A percentile compares a stretch with the other conserved stretches of the same genome.
phyloP scores from a whole-genome alignment of 352 stramenopile species.

The Pythium apleroticum region DNA sequence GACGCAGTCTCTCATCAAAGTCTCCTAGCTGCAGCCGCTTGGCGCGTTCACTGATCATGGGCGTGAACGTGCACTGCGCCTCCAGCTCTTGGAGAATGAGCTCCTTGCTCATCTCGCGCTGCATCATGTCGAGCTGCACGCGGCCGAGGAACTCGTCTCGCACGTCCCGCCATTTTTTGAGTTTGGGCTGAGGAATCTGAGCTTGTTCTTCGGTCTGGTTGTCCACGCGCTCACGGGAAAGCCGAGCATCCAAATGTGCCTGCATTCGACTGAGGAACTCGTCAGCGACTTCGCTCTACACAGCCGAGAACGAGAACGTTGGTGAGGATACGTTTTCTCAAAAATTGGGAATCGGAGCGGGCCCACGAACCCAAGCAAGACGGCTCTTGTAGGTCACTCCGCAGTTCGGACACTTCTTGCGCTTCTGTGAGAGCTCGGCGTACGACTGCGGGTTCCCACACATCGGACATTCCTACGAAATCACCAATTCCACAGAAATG shows the following conservation, averaged over 20 bases:
- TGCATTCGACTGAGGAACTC: constrained; percentile 69
- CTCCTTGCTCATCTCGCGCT: constrained; percentile 47
- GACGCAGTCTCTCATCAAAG: constrained; percentile 60
- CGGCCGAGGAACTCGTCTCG: constrained; percentile 66
- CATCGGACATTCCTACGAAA: constrained; percentile 50
- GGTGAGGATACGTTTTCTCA: neutral
- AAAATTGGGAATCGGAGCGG: neutral
- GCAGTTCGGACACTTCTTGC: constrained; percentile 81
- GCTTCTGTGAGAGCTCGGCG: constrained; percentile 73
- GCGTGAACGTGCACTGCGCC: constrained; percentile 55
- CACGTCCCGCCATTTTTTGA: constrained; percentile 45
- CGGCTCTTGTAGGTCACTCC: constrained; percentile 63
- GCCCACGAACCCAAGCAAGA: constrained; percentile 50
- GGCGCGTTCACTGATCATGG: constrained; percentile 39
- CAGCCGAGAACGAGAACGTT: too few species aligned
- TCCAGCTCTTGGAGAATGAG: constrained; percentile 53
- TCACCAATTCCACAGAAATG: neutral
- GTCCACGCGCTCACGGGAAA: constrained; percentile 5
- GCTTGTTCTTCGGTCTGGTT: constrained; percentile 18
- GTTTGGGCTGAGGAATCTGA: neutral
- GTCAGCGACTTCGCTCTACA: constrained; percentile 51
- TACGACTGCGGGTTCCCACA: constrained; percentile 78
- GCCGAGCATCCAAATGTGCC: constrained; percentile 24
- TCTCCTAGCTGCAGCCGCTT: constrained; percentile 44
- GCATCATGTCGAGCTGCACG: constrained; percentile 58